These are phyloP conservation scores for Dryas integrifolia DNA, from an alignment of 331 rosid genomes.

Conservation along the genomic window DNA sequence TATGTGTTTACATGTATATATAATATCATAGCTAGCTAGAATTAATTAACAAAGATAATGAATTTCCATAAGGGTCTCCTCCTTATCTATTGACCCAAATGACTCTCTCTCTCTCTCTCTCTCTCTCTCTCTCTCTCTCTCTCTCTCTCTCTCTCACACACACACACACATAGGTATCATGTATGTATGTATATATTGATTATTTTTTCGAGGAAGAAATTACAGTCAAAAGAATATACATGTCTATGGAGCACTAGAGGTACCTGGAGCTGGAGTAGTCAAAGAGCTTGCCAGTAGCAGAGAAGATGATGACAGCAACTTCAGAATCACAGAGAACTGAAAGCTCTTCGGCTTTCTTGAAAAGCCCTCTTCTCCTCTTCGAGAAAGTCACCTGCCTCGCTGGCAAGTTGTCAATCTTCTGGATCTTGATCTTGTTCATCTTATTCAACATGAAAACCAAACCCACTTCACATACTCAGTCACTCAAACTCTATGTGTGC, in stretches of 20 bases:
- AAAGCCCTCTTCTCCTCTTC: slow-evolving; percentile 66
- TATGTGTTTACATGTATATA: too few relatives aligned
- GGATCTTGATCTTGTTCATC: slow-evolving; percentile 59
- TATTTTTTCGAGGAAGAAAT: not conserved
- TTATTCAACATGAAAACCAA: slow-evolving; percentile 13
- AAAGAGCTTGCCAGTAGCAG: slow-evolving; percentile 65
- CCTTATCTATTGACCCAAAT: not conserved
- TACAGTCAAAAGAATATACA: too few relatives aligned
- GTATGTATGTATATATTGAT: not conserved
- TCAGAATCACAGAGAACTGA: slow-evolving; percentile 66
- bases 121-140: too few relatives aligned
- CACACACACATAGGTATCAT: not conserved
- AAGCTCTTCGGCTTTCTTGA: slow-evolving; percentile 74
- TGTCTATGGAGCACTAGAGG: not conserved
- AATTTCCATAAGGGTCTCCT: not conserved
- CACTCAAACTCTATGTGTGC: too few relatives aligned
- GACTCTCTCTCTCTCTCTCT: not conserved
- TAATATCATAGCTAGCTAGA: too few relatives aligned
- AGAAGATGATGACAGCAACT: slow-evolving; percentile 59
- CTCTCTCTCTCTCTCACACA: too few relatives aligned
- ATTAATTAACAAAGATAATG: too few relatives aligned
- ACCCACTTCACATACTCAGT: too few relatives aligned
- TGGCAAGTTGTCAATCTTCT: slow-evolving; percentile 59
- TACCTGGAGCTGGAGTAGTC: slow-evolving; percentile 64
- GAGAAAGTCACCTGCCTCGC: slow-evolving; percentile 86